Evolutionary conservation across 257 asterid genomes (phyloP), one percentile per base, ranked within the genome.

Genomic region (Parsonsia alboflavescens): DNA sequence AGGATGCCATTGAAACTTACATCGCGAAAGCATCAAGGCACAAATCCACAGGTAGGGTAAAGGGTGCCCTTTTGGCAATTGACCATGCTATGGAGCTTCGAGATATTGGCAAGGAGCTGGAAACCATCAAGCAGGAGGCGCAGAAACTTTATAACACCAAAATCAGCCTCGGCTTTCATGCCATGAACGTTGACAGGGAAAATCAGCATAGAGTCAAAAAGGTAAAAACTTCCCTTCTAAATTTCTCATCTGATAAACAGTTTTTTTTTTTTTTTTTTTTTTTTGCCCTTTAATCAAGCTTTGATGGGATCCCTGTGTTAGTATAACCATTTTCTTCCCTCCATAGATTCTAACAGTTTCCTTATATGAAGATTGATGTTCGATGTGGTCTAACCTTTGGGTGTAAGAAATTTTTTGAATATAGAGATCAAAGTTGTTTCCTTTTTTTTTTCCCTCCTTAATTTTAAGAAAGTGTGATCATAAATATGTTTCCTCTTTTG

Each of bases 1-100:
- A 82, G 66, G 85, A 82, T 75, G 82, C 80, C 7, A 75, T 78
- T 36, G 85, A 82, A 46, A 82, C 50, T 17, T 82, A 74, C 46
- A 78, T 82, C 2, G 66, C 70, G 17, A 59, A 70, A 13, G 79
- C 66, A 1, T 41, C 80, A 16, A 21, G 22, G 59, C 84, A 77
- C 26, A 73, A 54, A 53, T 5, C 6, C n/a, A 33, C 66, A 26
- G 22, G 13, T 54, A 22, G 28, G 48, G 3, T 45, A 8, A 11
- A 0, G 6, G 9, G 66, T 11, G 66, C 66, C 10, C 19, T 59
- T 59, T 12, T 2, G 9, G 66, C 66, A 0, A 26, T 59, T 28
- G 66, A 59, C 21, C 19, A 70, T 53, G 8, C 52, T 12, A 0
- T 11, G 6, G 76, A 70, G 22, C 65, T 70, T 33, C 46, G 58